phyloP scores from a whole-genome alignment of 1,284 basidiomycete species.

The Puccinia polysora region DNA sequence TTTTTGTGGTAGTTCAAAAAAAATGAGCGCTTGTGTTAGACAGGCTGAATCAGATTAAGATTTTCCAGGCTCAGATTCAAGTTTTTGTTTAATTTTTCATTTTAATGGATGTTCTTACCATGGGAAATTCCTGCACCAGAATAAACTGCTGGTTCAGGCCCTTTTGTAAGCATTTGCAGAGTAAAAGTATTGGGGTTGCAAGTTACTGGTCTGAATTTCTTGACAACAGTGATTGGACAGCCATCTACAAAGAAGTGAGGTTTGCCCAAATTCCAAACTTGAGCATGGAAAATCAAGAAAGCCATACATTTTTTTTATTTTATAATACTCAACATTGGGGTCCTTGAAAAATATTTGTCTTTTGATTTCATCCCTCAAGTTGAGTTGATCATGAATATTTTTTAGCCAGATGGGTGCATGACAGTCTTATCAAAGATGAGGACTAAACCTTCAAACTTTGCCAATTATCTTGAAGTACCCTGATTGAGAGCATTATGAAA shows the following conservation, averaged over 20 bases:
- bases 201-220: too few relatives aligned
- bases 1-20: too few relatives aligned
- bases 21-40: too few relatives aligned
- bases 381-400: constrained; percentile 88
- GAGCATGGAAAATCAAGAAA: constrained; percentile 58
- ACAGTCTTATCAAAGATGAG: constrained; percentile 61
- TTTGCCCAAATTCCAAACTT: constrained; percentile 98
- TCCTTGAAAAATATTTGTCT: constrained; percentile 86
- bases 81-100: too few relatives aligned
- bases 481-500: constrained; percentile 98
- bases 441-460: constrained; percentile 75
- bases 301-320: constrained; percentile 59
- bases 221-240: constrained; percentile 78
- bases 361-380: constrained; percentile 78
- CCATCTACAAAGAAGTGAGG: constrained; percentile 86
- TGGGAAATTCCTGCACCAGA: too few relatives aligned
- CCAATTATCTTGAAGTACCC: constrained; percentile 88
- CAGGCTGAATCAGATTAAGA: too few relatives aligned
- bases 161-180: too few relatives aligned
- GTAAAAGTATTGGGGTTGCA: too few relatives aligned
- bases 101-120: too few relatives aligned
- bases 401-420: constrained; percentile 91
- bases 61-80: too few relatives aligned
- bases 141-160: too few relatives aligned
- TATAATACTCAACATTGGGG: constrained; percentile 80